These are phyloP conservation scores for Alternaria sp. DNA, from an alignment of 2,329 filamentous ascomycete genomes.

Conservation along the genomic window DNA sequence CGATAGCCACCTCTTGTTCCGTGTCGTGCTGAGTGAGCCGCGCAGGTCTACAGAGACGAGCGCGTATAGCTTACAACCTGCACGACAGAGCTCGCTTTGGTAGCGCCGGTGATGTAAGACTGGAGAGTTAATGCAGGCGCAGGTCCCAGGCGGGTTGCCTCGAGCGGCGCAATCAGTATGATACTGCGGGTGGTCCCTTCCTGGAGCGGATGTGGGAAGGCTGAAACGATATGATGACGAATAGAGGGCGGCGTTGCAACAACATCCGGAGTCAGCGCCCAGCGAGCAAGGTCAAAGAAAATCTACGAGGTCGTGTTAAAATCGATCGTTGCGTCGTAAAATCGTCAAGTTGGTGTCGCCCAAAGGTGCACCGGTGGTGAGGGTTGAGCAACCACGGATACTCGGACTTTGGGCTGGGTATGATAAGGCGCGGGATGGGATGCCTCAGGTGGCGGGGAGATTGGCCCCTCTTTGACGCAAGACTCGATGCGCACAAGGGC, in stretches of 20 bases:
- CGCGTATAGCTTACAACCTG: slow-evolving; percentile 8
- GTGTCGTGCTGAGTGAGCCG: slow-evolving; percentile 13
- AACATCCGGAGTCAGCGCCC: slow-evolving; percentile 42
- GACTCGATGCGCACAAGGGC: slow-evolving; percentile 36
- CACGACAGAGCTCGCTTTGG: slow-evolving; percentile 4
- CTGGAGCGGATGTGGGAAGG: slow-evolving; percentile 38
- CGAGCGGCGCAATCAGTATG: slow-evolving; percentile 18
- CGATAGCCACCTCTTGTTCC: slow-evolving; percentile 3
- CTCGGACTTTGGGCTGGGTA: slow-evolving; percentile 35
- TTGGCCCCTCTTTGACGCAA: slow-evolving; percentile 27
- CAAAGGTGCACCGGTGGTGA: slow-evolving; percentile 22
- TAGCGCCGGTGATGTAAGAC: slow-evolving; percentile 6
- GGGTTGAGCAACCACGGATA: slow-evolving; percentile 33
- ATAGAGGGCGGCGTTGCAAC: slow-evolving; percentile 39
- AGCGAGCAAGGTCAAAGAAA: slow-evolving; percentile 15
- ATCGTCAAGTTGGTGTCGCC: slow-evolving; percentile 18
- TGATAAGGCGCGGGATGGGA: slow-evolving; percentile 31
- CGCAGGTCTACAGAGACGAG: slow-evolving; percentile 10
- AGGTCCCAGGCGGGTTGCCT: slow-evolving; percentile 5
- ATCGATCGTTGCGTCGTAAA: slow-evolving; percentile 21
- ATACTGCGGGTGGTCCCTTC: slow-evolving; percentile 26
- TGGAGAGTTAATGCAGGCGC: slow-evolving; percentile 6
- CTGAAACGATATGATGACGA: slow-evolving; percentile 48
- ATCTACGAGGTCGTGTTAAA: slow-evolving; percentile 1
- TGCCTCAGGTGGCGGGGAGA: slow-evolving; percentile 30